Evolutionary conservation across 805 yeast species (phyloP).

Genomic region (Cyberlindnera mrakii): DNA sequence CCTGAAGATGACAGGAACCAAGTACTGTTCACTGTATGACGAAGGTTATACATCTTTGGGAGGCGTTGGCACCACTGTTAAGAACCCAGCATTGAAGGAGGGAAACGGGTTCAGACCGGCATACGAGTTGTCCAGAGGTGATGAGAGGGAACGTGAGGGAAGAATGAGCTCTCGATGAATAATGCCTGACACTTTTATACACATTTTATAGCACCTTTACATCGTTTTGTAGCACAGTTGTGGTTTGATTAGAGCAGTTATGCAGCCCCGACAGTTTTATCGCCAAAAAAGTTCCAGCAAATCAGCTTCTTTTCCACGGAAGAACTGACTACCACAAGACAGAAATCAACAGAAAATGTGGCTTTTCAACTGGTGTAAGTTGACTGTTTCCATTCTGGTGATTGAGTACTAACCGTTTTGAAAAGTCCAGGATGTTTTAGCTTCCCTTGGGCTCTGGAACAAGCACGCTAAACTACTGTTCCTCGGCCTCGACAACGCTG

Average conservation of each 20-base stretch:
- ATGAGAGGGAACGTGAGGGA: slow-evolving; percentile 52
- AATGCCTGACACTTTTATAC: too few relatives aligned
- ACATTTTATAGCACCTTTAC: too few relatives aligned
- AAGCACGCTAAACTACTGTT: slow-evolving; percentile 94
- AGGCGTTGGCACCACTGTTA: slow-evolving; percentile 61
- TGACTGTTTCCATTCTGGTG: too few relatives aligned
- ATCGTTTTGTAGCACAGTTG: too few relatives aligned
- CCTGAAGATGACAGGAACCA: slow-evolving; percentile 47
- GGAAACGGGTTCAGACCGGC: slow-evolving; percentile 41
- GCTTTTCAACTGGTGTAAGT: slow-evolving; percentile 41
- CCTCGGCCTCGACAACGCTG: slow-evolving; percentile 96
- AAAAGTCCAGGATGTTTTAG: slow-evolving; percentile 47
- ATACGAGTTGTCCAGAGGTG: slow-evolving; percentile 52
- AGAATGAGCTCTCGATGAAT: slow-evolving; percentile 2
- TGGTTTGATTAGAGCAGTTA: too few relatives aligned
- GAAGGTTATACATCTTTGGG: slow-evolving; percentile 88
- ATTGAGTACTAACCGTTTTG: not conserved
- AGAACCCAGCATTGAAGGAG: slow-evolving; percentile 55
- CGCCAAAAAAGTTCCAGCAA: too few relatives aligned
- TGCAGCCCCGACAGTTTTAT: too few relatives aligned
- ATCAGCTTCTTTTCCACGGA: too few relatives aligned
- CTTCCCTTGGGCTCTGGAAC: slow-evolving; percentile 81
- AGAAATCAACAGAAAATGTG: slow-evolving; percentile 28
- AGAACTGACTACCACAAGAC: not conserved
- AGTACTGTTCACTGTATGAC: slow-evolving; percentile 75